Conservation (phyloP, 2,329 filamentous ascomycete genomes). For the Didymellaceae sp. region DNA sequence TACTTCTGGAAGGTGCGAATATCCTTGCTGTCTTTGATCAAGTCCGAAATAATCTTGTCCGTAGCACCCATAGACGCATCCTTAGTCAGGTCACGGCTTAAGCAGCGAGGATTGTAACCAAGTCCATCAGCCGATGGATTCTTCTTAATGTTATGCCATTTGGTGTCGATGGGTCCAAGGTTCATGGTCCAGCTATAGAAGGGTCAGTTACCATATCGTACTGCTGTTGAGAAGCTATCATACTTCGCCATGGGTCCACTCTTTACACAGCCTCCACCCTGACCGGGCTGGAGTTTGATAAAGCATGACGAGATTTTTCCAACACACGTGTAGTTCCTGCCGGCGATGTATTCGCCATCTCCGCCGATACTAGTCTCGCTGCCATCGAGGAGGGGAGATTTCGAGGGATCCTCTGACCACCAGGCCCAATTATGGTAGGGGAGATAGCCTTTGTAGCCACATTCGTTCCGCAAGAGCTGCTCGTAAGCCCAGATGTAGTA, state of each 20-base stretch:
- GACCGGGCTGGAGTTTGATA: constrained; percentile 56
- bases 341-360: constrained; percentile 50
- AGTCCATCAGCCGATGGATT: constrained; percentile 44
- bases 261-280: constrained; percentile 62
- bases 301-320: constrained; percentile 27
- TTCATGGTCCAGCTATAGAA: constrained; percentile 44
- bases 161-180: constrained; percentile 57
- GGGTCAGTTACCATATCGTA: neutral
- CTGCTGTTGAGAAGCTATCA: neutral
- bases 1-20: constrained; percentile 45
- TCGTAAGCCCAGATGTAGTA: constrained; percentile 54
- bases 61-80: constrained; percentile 31
- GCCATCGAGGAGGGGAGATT: constrained; percentile 63
- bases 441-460: constrained; percentile 51
- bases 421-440: constrained; percentile 62
- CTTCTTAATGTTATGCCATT: constrained; percentile 33
- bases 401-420: constrained; percentile 52
- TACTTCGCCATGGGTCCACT: constrained; percentile 60
- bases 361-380: constrained; percentile 56
- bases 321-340: constrained; percentile 40
- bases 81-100: constrained; percentile 47
- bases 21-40: constrained; percentile 33
- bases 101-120: constrained; percentile 48
- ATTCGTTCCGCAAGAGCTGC: constrained; percentile 50
- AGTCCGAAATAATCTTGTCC: constrained; percentile 29